Base-by-base conservation (phyloP, 805 yeast species). In the Ogataea methanolica region DNA sequence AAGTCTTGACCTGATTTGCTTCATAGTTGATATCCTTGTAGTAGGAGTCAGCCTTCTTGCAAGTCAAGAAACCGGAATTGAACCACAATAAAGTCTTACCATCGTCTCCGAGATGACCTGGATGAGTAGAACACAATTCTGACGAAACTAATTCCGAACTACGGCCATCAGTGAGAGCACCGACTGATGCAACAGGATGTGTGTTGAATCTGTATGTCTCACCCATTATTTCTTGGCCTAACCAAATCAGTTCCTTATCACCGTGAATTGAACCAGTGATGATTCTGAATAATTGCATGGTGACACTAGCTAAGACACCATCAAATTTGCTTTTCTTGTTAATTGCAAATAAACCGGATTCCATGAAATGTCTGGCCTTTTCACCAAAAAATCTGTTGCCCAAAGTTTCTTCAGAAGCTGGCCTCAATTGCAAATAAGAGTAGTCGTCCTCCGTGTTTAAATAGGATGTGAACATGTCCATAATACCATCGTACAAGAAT, bases 171-270 rank as follows among this genome's bases (percentile, higher is more conserved):
- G 55, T 52, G 17, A 67, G 45, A 45, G 57, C 62, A 12, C 87
- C 88, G 2, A 77, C 74, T 19, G 82, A 69, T 2, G 81, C 86
- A 0, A 85, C 85, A n/a, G 76, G 69, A 53, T 70, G 62, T 6
- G 63, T 47, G 55, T 81, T 82, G 59, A 83, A 75, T 29, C 61
- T 64, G 53, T 79, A 80, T 19, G 66, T 60, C 55, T 81, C 80
- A 12, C 88, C 83, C 39, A 76, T 70, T 36, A 76, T 67, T 40
- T 76, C 71, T 61, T 81, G 78, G 2, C 87, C 88, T 33, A 86
- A 59, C 92, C 92, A 85, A 57, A 84, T 80, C 53, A 85, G 68
- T 59, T 86, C 94, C 56, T 86, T 86, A 53, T 86, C 95, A 36
- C 95, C 95, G 73, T 86, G 85, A 9, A 84, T 73, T 17, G 82